Base-by-base conservation (phyloP, 2,329 filamentous ascomycete genomes). In the Pseudogymnoascus sp. region DNA sequence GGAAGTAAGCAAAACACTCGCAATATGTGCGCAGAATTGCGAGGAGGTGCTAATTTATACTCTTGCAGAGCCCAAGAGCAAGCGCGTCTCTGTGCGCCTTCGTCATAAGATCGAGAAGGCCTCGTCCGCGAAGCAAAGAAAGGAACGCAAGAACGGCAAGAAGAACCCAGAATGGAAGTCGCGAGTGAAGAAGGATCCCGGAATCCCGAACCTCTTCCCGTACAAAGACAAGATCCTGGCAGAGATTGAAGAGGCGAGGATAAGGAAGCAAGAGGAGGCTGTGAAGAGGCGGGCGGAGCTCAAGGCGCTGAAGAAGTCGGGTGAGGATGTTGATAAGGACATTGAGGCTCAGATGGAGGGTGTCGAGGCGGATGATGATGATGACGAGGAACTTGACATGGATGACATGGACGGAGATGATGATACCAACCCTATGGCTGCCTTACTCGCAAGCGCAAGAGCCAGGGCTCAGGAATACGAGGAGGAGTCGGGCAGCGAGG, bases 151-250 rank as follows among this genome's bases (percentile, higher is more conserved):
- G 82, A 82, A 87, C 64, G 91, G 89, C 63, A 97, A 96, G 81
- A 92, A 96, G 85, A 96, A 97, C 76, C 93, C 95, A 35, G 87
- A 96, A 90, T 97, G 95, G 92, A 87, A 90, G 70, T 93, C 91
- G 65, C 90, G 92, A 76, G 76, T 96, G 69, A 97, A 97, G 85
- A 99, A 97, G 80, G 95, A 99, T 72, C 95, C 93, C 23, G 95
- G 95, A 60, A 97, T 99, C 67, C 95, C 95, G 42, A 99, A 97
- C 74, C 79, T 97, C 36, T 99, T 97, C 79, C 95, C 95, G 0
- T 97, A 95, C 82, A 99, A 99, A 80, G 93, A 97, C 76, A 93
- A 89, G 81, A 84, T 99, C 28, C 83, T 99, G 35, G 87, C 93
- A 64, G 92, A 99, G 77, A 96, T 99, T 70, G 95, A 99, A 78